Percentiles rank a stretch among this genome's conserved stretches.
Conservation (phyloP, 2,329 filamentous ascomycete genomes). For the Colletotrichum aenigma region DNA sequence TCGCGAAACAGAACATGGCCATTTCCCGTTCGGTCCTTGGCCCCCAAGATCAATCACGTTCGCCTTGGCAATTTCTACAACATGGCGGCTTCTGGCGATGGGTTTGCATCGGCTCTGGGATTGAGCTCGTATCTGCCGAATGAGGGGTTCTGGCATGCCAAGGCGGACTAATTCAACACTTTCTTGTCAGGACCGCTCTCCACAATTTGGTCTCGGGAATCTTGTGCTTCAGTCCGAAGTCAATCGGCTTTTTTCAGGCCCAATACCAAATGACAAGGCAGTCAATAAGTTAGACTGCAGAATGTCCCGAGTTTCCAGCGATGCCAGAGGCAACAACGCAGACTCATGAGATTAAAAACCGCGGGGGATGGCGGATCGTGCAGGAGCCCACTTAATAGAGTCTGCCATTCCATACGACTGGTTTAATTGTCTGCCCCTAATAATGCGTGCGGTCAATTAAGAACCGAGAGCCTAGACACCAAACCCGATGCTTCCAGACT, state of each 20-base stretch:
- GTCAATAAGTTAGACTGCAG: neutral
- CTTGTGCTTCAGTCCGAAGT: neutral
- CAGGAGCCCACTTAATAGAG: slow-evolving; percentile 11
- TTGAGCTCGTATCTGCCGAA: slow-evolving; percentile 2
- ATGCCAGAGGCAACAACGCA: neutral
- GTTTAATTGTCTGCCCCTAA: neutral
- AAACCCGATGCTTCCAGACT: neutral
- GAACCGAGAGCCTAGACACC: neutral
- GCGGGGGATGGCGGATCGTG: neutral
- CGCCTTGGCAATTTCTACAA: neutral
- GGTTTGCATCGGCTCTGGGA: neutral
- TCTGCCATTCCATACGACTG: neutral
- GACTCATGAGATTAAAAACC: neutral
- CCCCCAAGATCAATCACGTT: neutral
- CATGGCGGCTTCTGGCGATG: neutral
- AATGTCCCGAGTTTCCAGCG: neutral
- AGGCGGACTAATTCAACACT: slow-evolving; percentile 11
- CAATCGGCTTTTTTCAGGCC: neutral
- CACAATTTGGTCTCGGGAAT: neutral
- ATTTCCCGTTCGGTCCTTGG: neutral
- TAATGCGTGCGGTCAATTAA: neutral
- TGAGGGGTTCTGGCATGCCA: slow-evolving; percentile 3
- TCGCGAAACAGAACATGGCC: neutral
- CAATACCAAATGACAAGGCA: neutral
- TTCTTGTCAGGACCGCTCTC: neutral